Percentiles rank a stretch among this genome's conserved stretches.
Conservation (phyloP, 2,329 filamentous ascomycete species). For the Xylaria digitata region DNA sequence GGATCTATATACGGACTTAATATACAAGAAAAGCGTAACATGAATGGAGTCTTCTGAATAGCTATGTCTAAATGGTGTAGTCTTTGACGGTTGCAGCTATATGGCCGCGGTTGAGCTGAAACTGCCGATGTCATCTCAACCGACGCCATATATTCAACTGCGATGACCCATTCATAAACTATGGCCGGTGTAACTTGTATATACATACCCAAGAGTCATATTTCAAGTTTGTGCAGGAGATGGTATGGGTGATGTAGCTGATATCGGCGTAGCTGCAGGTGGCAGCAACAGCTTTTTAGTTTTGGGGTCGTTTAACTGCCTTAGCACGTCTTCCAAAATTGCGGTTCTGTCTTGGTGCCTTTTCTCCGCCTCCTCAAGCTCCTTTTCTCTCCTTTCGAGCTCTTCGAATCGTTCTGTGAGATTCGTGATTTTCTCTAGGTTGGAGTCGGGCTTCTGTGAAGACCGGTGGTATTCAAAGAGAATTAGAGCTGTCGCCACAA, state of each 20-base stretch:
- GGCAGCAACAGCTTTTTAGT: conserved; percentile 66
- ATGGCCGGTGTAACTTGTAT: not conserved
- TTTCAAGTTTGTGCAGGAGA: conserved; percentile 34
- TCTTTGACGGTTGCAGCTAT: not conserved
- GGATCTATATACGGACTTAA: conserved; percentile 25
- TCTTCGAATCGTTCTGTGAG: conserved; percentile 62
- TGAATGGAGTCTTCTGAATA: conserved; percentile 7
- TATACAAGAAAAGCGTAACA: conserved; percentile 11
- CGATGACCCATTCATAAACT: not conserved
- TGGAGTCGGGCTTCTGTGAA: conserved; percentile 69
- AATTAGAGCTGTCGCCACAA: conserved; percentile 67
- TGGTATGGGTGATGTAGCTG: conserved; percentile 45
- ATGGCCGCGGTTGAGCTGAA: not conserved
- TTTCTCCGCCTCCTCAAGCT: conserved; percentile 62
- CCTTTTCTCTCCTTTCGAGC: conserved; percentile 61
- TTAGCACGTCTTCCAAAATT: conserved; percentile 65
- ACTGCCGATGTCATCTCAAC: not conserved
- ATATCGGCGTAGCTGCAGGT: conserved; percentile 42
- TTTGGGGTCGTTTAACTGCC: conserved; percentile 65
- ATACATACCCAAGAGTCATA: not conserved
- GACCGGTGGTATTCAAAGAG: conserved; percentile 71
- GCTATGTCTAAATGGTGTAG: not conserved
- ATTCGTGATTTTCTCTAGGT: conserved; percentile 64
- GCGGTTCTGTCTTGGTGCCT: conserved; percentile 59
- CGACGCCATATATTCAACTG: not conserved